Evolutionary conservation across 106 monocot species (phyloP).

Genomic region (Hemerocallis citrina): DNA sequence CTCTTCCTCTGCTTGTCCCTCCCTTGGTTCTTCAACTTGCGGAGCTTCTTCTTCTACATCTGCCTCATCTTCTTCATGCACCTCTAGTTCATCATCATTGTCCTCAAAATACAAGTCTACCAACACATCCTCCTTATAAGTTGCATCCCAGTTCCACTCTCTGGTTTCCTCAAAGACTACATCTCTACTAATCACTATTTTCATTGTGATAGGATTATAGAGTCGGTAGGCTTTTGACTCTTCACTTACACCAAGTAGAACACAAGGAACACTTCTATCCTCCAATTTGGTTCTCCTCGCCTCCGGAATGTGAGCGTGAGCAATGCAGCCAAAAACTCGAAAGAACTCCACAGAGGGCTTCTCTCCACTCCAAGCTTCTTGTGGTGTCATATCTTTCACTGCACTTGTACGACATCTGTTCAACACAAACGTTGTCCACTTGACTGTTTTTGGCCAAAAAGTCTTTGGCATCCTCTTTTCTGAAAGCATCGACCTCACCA

Average conservation of each 20-base stretch:
- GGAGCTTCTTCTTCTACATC: no score
- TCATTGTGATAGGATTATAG: neutral
- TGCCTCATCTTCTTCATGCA: neutral
- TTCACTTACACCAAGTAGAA: neutral
- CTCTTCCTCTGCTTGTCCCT: no score
- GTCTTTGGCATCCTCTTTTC: neutral
- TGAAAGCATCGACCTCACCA: slow-evolving; percentile 4
- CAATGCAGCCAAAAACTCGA: neutral
- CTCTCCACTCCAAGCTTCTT: slow-evolving; percentile 3
- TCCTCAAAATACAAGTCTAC: neutral
- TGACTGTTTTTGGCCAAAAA: slow-evolving; percentile 6
- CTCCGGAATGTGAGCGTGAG: neutral
- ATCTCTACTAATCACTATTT: neutral
- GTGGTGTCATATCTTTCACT: neutral
- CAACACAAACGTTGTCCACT: slow-evolving; percentile 6
- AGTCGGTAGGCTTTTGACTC: neutral
- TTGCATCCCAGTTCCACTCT: neutral
- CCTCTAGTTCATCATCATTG: neutral
- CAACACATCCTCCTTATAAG: neutral
- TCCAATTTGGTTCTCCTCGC: neutral
- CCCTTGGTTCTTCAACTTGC: no score
- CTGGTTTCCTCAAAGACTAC: neutral
- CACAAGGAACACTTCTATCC: neutral
- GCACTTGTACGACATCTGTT: slow-evolving; percentile 2
- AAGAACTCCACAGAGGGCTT: neutral